Evolutionary conservation across 768 basidiomycete species (phyloP).

Genomic region (Mycena vulgaris): DNA sequence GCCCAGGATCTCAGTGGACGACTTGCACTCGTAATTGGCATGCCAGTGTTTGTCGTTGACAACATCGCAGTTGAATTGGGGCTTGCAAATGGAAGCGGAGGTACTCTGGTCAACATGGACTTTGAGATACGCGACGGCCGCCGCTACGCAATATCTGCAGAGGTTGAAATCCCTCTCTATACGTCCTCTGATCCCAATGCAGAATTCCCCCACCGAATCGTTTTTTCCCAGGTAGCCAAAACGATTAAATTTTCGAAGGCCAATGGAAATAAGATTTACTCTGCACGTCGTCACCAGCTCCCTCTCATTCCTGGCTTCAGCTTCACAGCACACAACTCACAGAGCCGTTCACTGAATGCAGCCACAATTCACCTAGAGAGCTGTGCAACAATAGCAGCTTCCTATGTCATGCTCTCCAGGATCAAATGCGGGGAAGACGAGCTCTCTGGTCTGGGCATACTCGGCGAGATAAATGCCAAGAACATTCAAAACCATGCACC

Average conservation of each 20-base stretch:
- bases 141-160: slow-evolving; percentile 33
- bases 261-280: background rate
- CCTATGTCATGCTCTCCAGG: slow-evolving; percentile 39
- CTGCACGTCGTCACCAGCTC: slow-evolving; percentile 25
- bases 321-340: slow-evolving; percentile 28
- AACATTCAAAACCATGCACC: too few relatives aligned
- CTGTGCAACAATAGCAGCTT: slow-evolving; percentile 20
- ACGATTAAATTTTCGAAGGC: background rate
- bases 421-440: slow-evolving; percentile 26
- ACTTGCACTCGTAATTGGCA: slow-evolving; percentile 31
- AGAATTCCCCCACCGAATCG: slow-evolving; percentile 17
- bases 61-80: slow-evolving; percentile 40
- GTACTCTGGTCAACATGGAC: slow-evolving; percentile 23
- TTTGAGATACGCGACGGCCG: slow-evolving; percentile 20
- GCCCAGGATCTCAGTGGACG: slow-evolving; percentile 35
- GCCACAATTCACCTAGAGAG: slow-evolving; percentile 32
- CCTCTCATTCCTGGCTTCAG: slow-evolving; percentile 28
- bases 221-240: background rate
- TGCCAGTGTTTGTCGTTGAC: slow-evolving; percentile 36
- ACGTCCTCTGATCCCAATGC: background rate
- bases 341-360: slow-evolving; percentile 32
- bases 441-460: background rate
- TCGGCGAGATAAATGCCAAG: too few relatives aligned
- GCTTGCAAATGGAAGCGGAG: slow-evolving; percentile 33
- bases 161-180: slow-evolving; percentile 33